Base-by-base conservation (phyloP, 2,329 filamentous ascomycete genomes). In the Ophiostoma novo-ulmi region DNA sequence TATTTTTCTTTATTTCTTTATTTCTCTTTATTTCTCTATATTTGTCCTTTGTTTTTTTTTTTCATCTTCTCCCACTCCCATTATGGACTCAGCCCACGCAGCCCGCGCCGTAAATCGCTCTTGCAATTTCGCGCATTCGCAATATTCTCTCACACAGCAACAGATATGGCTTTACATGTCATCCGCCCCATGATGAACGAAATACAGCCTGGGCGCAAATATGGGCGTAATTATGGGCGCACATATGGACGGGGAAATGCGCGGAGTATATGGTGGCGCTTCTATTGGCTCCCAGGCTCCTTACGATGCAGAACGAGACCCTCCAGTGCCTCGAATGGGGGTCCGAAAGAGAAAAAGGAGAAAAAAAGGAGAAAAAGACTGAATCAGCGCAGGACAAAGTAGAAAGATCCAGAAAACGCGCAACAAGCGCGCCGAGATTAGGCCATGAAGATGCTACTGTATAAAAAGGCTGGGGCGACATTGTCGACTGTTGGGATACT, bases 201-300 rank as follows among this genome's bases (percentile, higher is more conserved):
- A 2, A 11, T 20, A 63, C 26, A 26, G 58, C 26, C 22, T 58
- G n/a, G 52, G 52, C 52, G 52, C 52, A 58, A 58, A 58, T 48
- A 48, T 20, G 44, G 44, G 10, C 58, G 26, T 26, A 63, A 31
- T 35, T 63, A 35, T 58, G n/a, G 52, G 11, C 52, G 52, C 52
- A 58, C 13, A 58, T 58, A 11, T 31, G 52, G 31, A 38, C 61
- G 61, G 35, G 61, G 61, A 38, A 64, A n/a, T 38, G 61, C 61
- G 35, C 61, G 61, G 61, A 64, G 61, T 64, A 38, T 64, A 65
- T 65, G 38, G 36, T 65, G 36, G 63, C 63, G 63, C 36, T 39
- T 14, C 20, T 39, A 65, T 65, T 65, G 63, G 63, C 20, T 65
- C 63, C 35, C 38, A 13, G 8, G 36, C 63, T n/a, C 63, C 8